phyloP scores from a whole-genome alignment of 305 asterid species.

The Coffea humblotiana region DNA sequence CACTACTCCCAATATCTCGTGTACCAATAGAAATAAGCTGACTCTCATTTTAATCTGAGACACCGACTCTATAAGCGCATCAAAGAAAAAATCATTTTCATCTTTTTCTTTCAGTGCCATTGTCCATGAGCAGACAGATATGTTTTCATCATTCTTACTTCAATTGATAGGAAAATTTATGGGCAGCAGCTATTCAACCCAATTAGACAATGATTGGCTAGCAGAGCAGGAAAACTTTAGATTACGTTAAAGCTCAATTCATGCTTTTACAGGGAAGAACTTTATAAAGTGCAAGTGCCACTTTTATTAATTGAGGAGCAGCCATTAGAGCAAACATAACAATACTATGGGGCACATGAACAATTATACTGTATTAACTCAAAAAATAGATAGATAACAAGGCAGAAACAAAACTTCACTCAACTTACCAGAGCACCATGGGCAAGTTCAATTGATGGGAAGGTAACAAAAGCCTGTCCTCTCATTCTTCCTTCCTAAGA shows the following conservation, averaged over 20 bases:
- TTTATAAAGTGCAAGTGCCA: background rate
- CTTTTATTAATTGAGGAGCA: background rate
- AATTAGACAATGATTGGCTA: background rate
- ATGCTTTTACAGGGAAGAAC: background rate
- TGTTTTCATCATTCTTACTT: background rate
- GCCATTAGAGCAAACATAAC: background rate
- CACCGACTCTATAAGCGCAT: background rate
- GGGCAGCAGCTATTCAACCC: background rate
- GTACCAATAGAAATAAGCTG: background rate
- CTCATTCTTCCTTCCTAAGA: conserved; percentile 98
- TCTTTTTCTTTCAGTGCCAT: background rate
- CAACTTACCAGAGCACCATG: conserved; percentile 71
- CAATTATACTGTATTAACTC: conserved; percentile 1
- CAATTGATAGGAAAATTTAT: background rate
- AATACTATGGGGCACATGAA: background rate
- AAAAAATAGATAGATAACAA: background rate
- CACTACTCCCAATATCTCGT: background rate
- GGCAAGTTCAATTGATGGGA: conserved; percentile 86
- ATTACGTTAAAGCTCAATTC: background rate
- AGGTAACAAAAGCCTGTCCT: conserved; percentile 94
- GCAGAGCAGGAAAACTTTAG: background rate
- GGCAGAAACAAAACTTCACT: background rate
- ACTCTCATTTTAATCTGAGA: background rate
- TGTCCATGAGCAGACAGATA: no score
- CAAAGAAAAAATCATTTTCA: background rate